Percentiles rank a stretch among this genome's conserved stretches.
These are phyloP conservation scores for Diaporthe citrichinensis DNA, from an alignment of 2,329 filamentous ascomycete species.

Conservation along the genomic window DNA sequence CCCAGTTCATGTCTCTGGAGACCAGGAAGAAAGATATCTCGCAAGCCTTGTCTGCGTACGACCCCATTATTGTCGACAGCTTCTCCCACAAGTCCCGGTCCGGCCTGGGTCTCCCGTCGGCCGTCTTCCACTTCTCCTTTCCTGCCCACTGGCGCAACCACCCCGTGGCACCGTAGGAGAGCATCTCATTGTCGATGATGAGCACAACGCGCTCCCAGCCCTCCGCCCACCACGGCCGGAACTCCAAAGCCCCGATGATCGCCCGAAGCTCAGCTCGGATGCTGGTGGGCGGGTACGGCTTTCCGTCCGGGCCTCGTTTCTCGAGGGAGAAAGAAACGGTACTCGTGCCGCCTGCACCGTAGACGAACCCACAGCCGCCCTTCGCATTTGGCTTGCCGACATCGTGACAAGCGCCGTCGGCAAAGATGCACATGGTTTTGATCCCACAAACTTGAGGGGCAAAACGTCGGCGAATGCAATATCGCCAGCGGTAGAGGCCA, in stretches of 20 bases:
- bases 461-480: conserved; percentile 21
- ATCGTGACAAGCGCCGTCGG: neutral
- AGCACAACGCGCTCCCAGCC: conserved; percentile 28
- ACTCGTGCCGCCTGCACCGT: conserved; percentile 2
- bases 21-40: conserved; percentile 23
- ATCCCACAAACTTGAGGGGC: conserved; percentile 24
- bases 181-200: conserved; percentile 26
- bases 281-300: conserved; percentile 13
- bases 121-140: conserved; percentile 26
- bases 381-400: conserved; percentile 3
- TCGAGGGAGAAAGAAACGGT: conserved; percentile 31
- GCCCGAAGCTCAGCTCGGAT: conserved; percentile 23
- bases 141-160: conserved; percentile 30
- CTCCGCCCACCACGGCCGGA: conserved; percentile 31
- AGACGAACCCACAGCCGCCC: conserved; percentile 26
- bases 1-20: conserved; percentile 8
- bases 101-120: neutral
- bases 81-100: conserved; percentile 30
- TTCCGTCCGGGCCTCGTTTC: conserved; percentile 26
- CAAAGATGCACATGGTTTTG: conserved; percentile 28
- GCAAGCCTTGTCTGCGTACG: conserved; percentile 16
- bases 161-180: conserved; percentile 18
- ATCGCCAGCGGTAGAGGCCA: conserved; percentile 13
- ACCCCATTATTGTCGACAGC: conserved; percentile 8
- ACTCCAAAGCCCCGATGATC: conserved; percentile 21